Base-by-base conservation (phyloP, 1,139 yeast genomes). In the Blastobotrys ciferrii region DNA sequence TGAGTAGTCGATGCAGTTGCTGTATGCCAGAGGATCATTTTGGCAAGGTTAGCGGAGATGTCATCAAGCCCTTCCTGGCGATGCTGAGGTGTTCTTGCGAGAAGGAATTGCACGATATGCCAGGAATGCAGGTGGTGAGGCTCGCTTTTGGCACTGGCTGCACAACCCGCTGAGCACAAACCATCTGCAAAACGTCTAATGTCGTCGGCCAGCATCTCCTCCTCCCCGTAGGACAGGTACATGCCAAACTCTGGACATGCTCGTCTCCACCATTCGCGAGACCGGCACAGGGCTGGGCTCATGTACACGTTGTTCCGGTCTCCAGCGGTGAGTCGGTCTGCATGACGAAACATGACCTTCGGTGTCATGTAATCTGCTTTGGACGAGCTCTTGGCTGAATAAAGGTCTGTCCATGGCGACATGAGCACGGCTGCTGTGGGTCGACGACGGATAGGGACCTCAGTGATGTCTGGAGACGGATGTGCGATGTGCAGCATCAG, bases 401-500 rank as follows among this genome's bases (percentile, higher is more conserved):
- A 53, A 33, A 60, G 47, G 43, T 55, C 55, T 2, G 64, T 54
- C 53, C 68, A 51, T 5, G 79, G 78, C 0, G 77, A 73, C 1
- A 72, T 59, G 31, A 74, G 58, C 3, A 73, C 53, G 0, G 66
- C 65, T 0, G 72, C 74, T 43, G 62, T 64, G 1, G 77, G 76
- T 31, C 56, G 57, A 14, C 45, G 49, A 13, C 50, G 42, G 6
- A 45, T 43, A 12, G 46, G 42, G 1, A 48, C 48, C 4, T 49
- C 45, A 2, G 53, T 41, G 9, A 61, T 52, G n/a, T 51, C 47
- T 1, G 52, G 56, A 28, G 60, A 56, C 0, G 72, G 70, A 7
- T 57, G 49, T 4, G 64, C 66, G 14, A 63, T 56, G 43, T 67
- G 69, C 15, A 73, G 60, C 45, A 73, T 45, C 46, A 71, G 56